Percentiles rank a stretch among this genome's conserved stretches.
Evolutionary conservation across 2,329 filamentous ascomycete species (phyloP).

Genomic region (Whalleya microplaca): DNA sequence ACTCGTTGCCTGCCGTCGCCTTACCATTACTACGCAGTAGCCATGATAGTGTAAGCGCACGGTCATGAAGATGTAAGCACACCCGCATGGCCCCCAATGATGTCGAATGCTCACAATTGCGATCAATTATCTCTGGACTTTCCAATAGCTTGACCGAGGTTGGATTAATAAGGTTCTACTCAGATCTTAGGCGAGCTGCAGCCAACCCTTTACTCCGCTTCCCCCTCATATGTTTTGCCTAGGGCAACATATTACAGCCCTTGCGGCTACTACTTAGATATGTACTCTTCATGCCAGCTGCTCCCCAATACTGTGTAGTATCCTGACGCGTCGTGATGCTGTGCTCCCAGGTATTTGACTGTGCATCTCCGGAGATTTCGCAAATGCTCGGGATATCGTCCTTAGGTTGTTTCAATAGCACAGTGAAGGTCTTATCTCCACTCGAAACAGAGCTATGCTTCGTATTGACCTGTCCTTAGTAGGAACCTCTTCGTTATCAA

Average conservation of each 20-base stretch:
- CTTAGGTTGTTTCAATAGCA: too few species aligned
- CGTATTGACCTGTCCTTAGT: too few species aligned
- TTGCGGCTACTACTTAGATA: conserved; percentile 10
- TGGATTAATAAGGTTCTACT: neutral
- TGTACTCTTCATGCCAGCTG: conserved; percentile 9
- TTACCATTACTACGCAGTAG: neutral
- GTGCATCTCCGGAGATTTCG: conserved; percentile 7
- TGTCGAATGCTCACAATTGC: neutral
- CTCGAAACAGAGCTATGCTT: too few species aligned
- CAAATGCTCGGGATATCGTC: neutral
- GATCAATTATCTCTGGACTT: neutral
- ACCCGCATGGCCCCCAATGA: neutral
- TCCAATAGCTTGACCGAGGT: neutral
- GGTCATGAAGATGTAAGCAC: neutral
- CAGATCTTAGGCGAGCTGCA: neutral
- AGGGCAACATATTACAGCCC: conserved; percentile 2
- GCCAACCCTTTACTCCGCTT: too few species aligned
- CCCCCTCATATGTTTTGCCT: neutral
- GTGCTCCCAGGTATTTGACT: conserved; percentile 6
- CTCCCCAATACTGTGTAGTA: neutral
- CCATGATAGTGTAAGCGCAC: neutral
- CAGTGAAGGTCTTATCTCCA: too few species aligned
- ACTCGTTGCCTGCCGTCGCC: neutral
- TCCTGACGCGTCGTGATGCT: conserved; percentile 11
- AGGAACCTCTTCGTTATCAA: too few species aligned